Evolutionary conservation across 208 protist species (phyloP).

Genomic region (Trypanosoma lewisi): DNA sequence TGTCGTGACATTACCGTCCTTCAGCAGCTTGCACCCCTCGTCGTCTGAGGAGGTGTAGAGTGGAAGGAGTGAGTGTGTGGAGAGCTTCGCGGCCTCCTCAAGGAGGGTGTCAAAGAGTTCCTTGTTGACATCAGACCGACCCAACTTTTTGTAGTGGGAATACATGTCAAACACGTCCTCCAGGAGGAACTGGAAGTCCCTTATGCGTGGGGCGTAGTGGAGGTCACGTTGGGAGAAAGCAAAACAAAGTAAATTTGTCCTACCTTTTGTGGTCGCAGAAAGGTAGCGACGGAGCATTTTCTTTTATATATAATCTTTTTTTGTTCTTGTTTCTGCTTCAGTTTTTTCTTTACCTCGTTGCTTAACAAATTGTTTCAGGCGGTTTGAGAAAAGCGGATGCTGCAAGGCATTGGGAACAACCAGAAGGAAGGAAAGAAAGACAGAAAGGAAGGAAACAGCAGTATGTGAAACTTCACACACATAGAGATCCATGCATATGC

Average conservation of each 20-base stretch:
- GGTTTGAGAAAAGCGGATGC: not conserved
- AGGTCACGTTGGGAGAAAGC: slow-evolving; percentile 32
- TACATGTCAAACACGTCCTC: slow-evolving; percentile 87
- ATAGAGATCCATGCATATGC: too few relatives aligned
- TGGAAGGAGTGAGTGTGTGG: slow-evolving; percentile 52
- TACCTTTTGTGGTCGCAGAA: slow-evolving; percentile 5
- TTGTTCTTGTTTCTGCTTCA: not conserved
- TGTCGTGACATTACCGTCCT: slow-evolving; percentile 53
- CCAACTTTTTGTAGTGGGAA: slow-evolving; percentile 62
- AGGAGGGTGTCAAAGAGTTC: slow-evolving; percentile 75
- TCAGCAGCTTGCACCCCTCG: slow-evolving; percentile 49
- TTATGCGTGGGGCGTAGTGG: slow-evolving; percentile 43
- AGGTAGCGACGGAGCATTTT: slow-evolving; percentile 52
- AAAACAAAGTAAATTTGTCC: slow-evolving; percentile 1
- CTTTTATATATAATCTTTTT: not conserved
- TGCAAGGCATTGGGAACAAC: not conserved
- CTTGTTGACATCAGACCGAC: slow-evolving; percentile 38
- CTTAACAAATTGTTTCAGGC: not conserved
- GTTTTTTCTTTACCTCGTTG: not conserved
- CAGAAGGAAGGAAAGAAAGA: not conserved
- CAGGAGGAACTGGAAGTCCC: slow-evolving; percentile 71
- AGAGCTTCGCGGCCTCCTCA: slow-evolving; percentile 67
- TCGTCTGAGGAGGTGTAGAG: slow-evolving; percentile 55
- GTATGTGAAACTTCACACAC: not conserved
- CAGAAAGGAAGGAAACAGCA: not conserved